These are phyloP conservation scores for Auxenochlorella pyrenoidosa DNA, from an alignment of 139 green algal species.

Conservation along the genomic window DNA sequence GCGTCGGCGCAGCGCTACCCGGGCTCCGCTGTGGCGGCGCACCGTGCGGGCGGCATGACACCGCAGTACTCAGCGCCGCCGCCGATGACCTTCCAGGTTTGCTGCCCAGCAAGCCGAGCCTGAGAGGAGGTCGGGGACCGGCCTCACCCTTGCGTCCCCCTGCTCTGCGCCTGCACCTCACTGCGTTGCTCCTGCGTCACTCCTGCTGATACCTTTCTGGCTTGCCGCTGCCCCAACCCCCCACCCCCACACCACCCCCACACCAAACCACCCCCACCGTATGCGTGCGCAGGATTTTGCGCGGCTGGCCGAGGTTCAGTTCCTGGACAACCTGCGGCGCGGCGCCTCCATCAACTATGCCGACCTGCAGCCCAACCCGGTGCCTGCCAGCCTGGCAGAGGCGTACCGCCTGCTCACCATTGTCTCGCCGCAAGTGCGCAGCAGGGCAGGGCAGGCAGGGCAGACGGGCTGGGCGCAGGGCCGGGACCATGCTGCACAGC, in stretches of 20 bases:
- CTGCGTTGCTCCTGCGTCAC: no score
- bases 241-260: no score
- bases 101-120: no score
- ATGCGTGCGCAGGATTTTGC: constrained; percentile 64
- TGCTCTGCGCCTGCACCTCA: neutral
- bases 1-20: constrained; percentile 31
- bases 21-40: constrained; percentile 28
- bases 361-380: constrained; percentile 58
- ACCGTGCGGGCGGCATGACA: constrained; percentile 26
- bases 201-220: no score
- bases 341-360: constrained; percentile 74
- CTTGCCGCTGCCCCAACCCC: no score
- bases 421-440: constrained; percentile 11
- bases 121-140: no score
- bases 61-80: constrained; percentile 12
- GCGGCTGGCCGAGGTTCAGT: constrained; percentile 75
- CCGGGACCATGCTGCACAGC: no score
- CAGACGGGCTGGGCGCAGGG: no score
- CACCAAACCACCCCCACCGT: neutral
- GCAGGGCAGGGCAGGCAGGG: neutral
- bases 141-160: neutral
- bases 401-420: constrained; percentile 53
- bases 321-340: constrained; percentile 82
- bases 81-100: constrained; percentile 67
- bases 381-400: constrained; percentile 53